Conservation (phyloP, 495 filamentous ascomycete genomes). For the Lichina pygmaea region DNA sequence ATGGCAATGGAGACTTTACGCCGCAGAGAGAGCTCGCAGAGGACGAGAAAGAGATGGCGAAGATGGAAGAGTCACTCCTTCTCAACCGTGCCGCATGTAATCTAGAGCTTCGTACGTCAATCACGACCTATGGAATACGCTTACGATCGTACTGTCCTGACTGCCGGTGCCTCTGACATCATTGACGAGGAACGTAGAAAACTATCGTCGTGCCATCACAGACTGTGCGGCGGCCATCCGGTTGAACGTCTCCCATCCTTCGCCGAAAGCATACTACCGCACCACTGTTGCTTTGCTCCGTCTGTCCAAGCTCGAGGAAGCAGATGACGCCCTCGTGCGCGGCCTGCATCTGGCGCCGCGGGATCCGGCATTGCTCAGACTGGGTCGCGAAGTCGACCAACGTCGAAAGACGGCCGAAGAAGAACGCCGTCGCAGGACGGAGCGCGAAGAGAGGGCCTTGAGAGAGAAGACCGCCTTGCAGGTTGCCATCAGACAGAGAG, state of each 20-base stretch:
- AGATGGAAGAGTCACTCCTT: conserved; percentile 33
- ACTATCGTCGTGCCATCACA: conserved; percentile 57
- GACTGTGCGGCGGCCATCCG: conserved; percentile 62
- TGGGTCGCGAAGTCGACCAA: conserved; percentile 10
- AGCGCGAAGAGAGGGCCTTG: conserved; percentile 16
- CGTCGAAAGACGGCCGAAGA: conserved; percentile 11
- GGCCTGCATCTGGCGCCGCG: conserved; percentile 41
- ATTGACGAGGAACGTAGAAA: conserved; percentile 19
- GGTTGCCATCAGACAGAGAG: conserved; percentile 47
- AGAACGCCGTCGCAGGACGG: conserved; percentile 20
- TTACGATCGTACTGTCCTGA: not conserved
- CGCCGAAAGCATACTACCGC: conserved; percentile 59
- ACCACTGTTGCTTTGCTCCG: conserved; percentile 47
- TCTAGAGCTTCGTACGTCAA: conserved; percentile 33
- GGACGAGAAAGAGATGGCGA: conserved; percentile 23
- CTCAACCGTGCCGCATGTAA: conserved; percentile 76
- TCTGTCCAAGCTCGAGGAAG: conserved; percentile 44
- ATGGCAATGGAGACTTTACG: conserved; percentile 2
- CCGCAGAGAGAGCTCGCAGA: not conserved
- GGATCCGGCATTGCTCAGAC: conserved; percentile 24
- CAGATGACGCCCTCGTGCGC: conserved; percentile 41
- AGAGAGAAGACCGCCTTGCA: conserved; percentile 30
- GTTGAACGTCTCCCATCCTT: conserved; percentile 44
- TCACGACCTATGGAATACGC: conserved; percentile 1
- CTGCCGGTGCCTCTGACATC: no score